phyloP scores from a whole-genome alignment of 306 rosid species.

The Urtica urens region DNA sequence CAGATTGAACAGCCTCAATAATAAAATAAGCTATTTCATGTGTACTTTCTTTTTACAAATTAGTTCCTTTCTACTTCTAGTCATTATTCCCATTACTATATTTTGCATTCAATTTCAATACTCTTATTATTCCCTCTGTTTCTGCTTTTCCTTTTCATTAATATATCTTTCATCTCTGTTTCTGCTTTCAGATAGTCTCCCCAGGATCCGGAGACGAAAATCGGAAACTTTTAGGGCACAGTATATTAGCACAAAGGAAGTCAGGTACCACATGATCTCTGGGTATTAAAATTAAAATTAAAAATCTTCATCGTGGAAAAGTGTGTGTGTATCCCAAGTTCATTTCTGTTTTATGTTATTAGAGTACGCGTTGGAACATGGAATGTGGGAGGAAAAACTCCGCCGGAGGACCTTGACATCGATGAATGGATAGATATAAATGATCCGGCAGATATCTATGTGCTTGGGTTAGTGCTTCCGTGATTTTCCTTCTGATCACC shows the following conservation, averaged over 20 bases:
- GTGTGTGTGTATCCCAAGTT: conserved; percentile 16
- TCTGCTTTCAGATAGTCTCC: conserved; percentile 37
- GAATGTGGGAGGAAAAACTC: conserved; percentile 83
- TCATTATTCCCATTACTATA: background rate
- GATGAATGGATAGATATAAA: conserved; percentile 64
- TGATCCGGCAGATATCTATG: conserved; percentile 83
- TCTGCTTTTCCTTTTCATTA: background rate
- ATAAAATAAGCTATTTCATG: no score
- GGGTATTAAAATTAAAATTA: conserved; percentile 7
- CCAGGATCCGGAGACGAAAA: conserved; percentile 70
- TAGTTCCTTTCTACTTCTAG: background rate
- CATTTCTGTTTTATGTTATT: conserved; percentile 13
- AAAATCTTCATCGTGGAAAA: conserved; percentile 7
- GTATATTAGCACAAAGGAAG: conserved; percentile 60
- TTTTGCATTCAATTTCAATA: background rate
- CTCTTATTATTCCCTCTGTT: background rate
- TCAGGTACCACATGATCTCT: conserved; percentile 39
- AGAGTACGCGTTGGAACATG: conserved; percentile 82
- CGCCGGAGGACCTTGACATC: conserved; percentile 72
- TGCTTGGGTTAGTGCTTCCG: conserved; percentile 53
- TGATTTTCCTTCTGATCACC: background rate
- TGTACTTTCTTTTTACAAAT: no score
- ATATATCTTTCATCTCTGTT: background rate
- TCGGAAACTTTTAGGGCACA: conserved; percentile 72
- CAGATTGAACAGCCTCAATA: background rate